Base-by-base conservation (phyloP, 2,329 filamentous ascomycete species). In the Diaporthe vexans region DNA sequence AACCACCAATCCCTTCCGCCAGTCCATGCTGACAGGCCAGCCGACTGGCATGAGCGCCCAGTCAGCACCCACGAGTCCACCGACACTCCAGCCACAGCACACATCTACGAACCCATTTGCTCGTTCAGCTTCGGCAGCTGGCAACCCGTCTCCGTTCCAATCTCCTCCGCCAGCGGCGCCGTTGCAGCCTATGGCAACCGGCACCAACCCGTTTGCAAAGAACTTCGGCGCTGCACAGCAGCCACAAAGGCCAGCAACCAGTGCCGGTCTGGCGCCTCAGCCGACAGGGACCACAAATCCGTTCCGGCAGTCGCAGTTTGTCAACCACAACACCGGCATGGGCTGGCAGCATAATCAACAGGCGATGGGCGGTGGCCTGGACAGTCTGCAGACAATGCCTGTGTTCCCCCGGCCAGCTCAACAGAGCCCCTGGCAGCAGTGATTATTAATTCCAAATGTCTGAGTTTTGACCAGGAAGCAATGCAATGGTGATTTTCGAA, bases 281-380 rank as follows among this genome's bases (percentile, higher is more conserved):
- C 90, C 93, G 1, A 98, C 95, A 0, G 95, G 95, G 11, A 95
- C 91, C 79, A 98, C 95, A 2, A 99, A 99, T 80, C 97, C 97
- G 0, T 98, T 98, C 88, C 91, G 97, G 21, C 95, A 98, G 81
- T 94, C 94, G 59, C 91, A 93, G 5, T 97, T 98, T 82, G 92
- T 97, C 70, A 97, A 97, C 80, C 95, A 97, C 80, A 88, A 92
- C 76, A 97, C 95, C 0, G 95, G 96, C 0, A 89, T 94, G 82
- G 94, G 94, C 1, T 98, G 97, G 95, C 95, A 98, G 82, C 89
- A 93, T 76, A 90, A 91, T 75, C 91, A 93, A 77, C 91, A 94
- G 80, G 90, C 93, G 11, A 96, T 97, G 5, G 94, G 97, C 77
- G 95, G 95, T 5, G 93, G 92, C 10, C 81, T 97, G 71, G 94